phyloP scores from a whole-genome alignment of 257 asterid genomes.

The Solanum chilense region DNA sequence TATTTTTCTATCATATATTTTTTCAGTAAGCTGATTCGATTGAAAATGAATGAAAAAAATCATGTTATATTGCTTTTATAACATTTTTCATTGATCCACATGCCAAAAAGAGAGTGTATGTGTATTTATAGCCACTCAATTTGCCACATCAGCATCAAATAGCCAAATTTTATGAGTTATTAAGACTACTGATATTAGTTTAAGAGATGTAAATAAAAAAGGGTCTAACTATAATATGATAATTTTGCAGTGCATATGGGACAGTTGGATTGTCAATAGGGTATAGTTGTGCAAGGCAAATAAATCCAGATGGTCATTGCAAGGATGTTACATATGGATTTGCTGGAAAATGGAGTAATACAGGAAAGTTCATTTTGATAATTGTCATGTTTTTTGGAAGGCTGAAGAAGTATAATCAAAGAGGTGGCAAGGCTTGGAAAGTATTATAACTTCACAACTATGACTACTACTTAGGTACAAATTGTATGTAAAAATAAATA shows the following conservation, averaged over 20 bases:
- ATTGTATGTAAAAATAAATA: not conserved
- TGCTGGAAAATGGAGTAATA: slow-evolving; percentile 41
- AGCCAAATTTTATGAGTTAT: too few relatives aligned
- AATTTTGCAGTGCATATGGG: slow-evolving; percentile 37
- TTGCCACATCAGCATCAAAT: not conserved
- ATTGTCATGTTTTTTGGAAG: slow-evolving; percentile 49
- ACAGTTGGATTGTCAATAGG: slow-evolving; percentile 50
- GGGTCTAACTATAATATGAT: not conserved
- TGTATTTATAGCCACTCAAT: not conserved
- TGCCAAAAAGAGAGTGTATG: not conserved
- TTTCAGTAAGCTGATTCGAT: too few relatives aligned
- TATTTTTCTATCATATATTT: too few relatives aligned
- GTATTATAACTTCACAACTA: not conserved
- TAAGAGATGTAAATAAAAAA: not conserved
- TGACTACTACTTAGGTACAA: not conserved
- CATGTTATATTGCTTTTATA: too few relatives aligned
- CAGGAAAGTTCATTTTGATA: slow-evolving; percentile 36
- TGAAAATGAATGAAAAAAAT: too few relatives aligned
- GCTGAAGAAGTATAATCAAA: slow-evolving; percentile 25
- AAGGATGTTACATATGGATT: slow-evolving; percentile 29
- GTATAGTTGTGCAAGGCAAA: slow-evolving; percentile 34
- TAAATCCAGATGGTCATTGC: slow-evolving; percentile 11
- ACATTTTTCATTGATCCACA: not conserved
- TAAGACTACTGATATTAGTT: not conserved
- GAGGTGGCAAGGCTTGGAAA: slow-evolving; percentile 35